Evolutionary conservation across 1,284 basidiomycete species (phyloP), one percentile per base, ranked within the genome.

Genomic region (Marasmius tenuissimus): DNA sequence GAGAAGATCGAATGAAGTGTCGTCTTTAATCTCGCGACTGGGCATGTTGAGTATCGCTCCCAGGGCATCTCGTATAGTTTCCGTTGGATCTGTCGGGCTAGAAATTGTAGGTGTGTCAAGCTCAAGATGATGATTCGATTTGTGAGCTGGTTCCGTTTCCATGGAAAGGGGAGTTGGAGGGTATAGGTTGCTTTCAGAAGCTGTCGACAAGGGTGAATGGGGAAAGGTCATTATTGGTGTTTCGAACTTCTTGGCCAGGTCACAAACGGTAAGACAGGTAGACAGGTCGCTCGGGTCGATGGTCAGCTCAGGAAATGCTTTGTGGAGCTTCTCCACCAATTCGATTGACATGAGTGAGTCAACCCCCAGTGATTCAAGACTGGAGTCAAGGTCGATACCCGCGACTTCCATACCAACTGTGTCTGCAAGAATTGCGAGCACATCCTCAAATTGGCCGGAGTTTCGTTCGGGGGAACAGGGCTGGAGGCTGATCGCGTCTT

Each of bases 281-380:
- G 33, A 48, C 22, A 49, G 49, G 7, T 20, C 27, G 20, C 34
- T 27, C 18, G 22, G 57, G 12, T 57, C 55, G 14, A 58, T 20
- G 5, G 33, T 45, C 6, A 37, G 34, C 11, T 33, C 45, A 12
- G 37, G 33, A 33, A 48, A 37, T 4, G 33, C 35, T 7, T 27
- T 9, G 16, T 57, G 40, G 20, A 58, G 40, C 33, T 47, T 49
- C 40, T 58, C 42, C 10, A 48, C n/a, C 12, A 58, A 34, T 45
- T 58, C 57, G 16, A 58, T 58, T 6, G 57, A 58, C 57, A 49
- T 49, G 16, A 58, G 18, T 4, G 57, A 58, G 37, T 58, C 57
- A 14, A 58, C 22, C 11, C 57, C 57, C 18, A 58, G n/a, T 5
- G 57, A 12, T 11, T 48, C 57, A 8, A 58, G 37, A 8, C 20